phyloP scores from a whole-genome alignment of 2,329 filamentous ascomycete species.

The Trichoderma sp. region DNA sequence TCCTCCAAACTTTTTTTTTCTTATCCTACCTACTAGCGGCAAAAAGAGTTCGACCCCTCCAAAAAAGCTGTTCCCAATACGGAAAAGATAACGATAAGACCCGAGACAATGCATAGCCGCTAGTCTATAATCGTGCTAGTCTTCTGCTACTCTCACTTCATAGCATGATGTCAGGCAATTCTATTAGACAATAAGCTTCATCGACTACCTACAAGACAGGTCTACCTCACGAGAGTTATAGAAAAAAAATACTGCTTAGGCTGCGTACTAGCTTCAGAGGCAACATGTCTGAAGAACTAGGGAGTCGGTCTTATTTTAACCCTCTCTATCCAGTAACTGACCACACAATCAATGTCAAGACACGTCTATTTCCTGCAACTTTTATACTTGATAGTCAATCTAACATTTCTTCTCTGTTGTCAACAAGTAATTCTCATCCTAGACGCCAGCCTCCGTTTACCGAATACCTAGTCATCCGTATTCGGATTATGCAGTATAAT shows the following conservation, averaged over 20 bases:
- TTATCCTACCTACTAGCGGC: conserved; percentile 15
- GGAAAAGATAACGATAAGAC: conserved; percentile 16
- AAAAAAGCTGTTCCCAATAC: conserved; percentile 6
- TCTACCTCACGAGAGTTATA: not conserved
- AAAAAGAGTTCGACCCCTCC: conserved; percentile 14
- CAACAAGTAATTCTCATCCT: conserved; percentile 7
- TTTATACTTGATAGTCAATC: not conserved
- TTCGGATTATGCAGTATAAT: conserved; percentile 15
- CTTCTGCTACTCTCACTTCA: not conserved
- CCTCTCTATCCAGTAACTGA: not conserved
- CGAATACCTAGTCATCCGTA: not conserved
- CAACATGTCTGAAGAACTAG: not conserved
- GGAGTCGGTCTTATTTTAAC: not conserved
- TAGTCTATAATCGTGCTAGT: not conserved
- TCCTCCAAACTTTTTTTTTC: conserved; percentile 1
- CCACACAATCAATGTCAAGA: not conserved
- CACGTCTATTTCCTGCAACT: not conserved
- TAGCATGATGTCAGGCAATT: not conserved
- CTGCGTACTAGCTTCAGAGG: not conserved
- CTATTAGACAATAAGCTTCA: not conserved
- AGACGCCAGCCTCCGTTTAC: conserved; percentile 15
- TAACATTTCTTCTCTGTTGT: conserved; percentile 5
- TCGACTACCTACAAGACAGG: not conserved
- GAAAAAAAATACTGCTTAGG: too few relatives aligned
- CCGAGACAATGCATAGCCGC: not conserved